A percentile compares a stretch with the other conserved stretches of the same genome.
Conservation (phyloP, 2,329 filamentous ascomycete genomes). For the Fusarium sp. region DNA sequence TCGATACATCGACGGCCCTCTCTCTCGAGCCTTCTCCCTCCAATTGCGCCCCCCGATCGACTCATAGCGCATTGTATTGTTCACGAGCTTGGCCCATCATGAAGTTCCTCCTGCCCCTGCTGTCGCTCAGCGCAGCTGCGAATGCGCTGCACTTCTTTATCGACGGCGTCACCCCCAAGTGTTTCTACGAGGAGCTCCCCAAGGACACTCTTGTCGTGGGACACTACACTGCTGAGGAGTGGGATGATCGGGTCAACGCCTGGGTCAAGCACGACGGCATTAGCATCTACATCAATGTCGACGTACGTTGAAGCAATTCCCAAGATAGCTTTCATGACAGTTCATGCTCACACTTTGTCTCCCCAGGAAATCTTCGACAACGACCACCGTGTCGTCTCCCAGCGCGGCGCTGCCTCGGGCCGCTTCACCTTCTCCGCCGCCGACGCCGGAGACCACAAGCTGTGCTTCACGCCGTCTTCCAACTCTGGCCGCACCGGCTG, state of each 20-base stretch:
- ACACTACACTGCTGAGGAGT: slow-evolving; percentile 88
- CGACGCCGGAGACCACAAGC: slow-evolving; percentile 93
- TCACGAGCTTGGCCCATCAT: slow-evolving; percentile 51
- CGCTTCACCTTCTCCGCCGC: slow-evolving; percentile 96
- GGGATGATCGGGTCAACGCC: slow-evolving; percentile 72
- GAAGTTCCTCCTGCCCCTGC: slow-evolving; percentile 71
- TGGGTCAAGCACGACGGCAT: slow-evolving; percentile 81
- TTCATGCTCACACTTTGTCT: slow-evolving; percentile 14
- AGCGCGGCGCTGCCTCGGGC: slow-evolving; percentile 79
- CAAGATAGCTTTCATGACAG: not conserved
- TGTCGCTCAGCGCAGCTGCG: slow-evolving; percentile 72
- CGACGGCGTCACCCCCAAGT: slow-evolving; percentile 86
- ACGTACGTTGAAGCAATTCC: slow-evolving; percentile 61
- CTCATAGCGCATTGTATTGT: slow-evolving; percentile 1
- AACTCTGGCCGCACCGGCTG: slow-evolving; percentile 76
- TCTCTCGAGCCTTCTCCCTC: slow-evolving; percentile 6
- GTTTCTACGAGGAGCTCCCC: slow-evolving; percentile 97
- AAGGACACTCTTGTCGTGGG: slow-evolving; percentile 98
- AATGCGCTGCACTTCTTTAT: slow-evolving; percentile 97
- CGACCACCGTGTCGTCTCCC: slow-evolving; percentile 93
- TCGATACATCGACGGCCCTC: not conserved
- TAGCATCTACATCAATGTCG: slow-evolving; percentile 90
- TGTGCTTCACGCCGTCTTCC: slow-evolving; percentile 91
- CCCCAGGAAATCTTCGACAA: slow-evolving; percentile 94
- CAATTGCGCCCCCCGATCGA: slow-evolving; percentile 25